Conservation (phyloP, 306 rosid species). For the Rosa rugosa region DNA sequence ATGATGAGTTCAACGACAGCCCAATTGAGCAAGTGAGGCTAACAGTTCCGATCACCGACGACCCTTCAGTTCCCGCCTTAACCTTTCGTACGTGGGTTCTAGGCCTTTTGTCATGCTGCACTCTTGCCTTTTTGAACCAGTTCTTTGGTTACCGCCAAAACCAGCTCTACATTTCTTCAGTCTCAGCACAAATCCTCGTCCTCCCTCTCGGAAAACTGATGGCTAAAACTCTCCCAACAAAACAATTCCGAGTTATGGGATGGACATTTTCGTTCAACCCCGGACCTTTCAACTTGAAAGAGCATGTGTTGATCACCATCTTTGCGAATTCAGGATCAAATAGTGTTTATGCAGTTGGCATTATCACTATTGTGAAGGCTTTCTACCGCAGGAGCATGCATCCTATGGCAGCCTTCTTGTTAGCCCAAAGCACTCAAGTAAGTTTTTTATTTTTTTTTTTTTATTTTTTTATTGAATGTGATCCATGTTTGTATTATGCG, state of each 20-base stretch:
- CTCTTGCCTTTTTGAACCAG: slow-evolving; percentile 33
- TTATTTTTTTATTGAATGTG: not conserved
- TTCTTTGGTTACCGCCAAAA: slow-evolving; percentile 38
- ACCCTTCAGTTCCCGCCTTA: slow-evolving; percentile 30
- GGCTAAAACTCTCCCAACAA: slow-evolving; percentile 33
- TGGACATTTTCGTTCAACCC: slow-evolving; percentile 41
- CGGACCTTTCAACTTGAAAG: slow-evolving; percentile 44
- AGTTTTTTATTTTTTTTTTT: not conserved
- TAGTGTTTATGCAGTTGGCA: slow-evolving; percentile 28
- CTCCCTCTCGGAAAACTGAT: slow-evolving; percentile 39
- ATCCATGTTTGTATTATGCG: not conserved
- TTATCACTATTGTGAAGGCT: slow-evolving; percentile 37
- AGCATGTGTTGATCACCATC: slow-evolving; percentile 41
- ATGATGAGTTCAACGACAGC: slow-evolving; percentile 27
- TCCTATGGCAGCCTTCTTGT: slow-evolving; percentile 28
- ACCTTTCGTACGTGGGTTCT: slow-evolving; percentile 43
- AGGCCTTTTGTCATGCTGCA: slow-evolving; percentile 23
- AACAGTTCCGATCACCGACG: slow-evolving; percentile 42
- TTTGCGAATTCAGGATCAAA: slow-evolving; percentile 38
- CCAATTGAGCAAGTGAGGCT: slow-evolving; percentile 42
- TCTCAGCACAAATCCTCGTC: slow-evolving; percentile 35
- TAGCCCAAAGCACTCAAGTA: slow-evolving; percentile 40
- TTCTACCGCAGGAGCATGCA: slow-evolving; percentile 29
- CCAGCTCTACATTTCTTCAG: slow-evolving; percentile 21
- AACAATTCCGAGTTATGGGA: not conserved